These are phyloP conservation scores for Verbascum thapsus DNA, from an alignment of 257 asterid genomes.

Conservation along the genomic window DNA sequence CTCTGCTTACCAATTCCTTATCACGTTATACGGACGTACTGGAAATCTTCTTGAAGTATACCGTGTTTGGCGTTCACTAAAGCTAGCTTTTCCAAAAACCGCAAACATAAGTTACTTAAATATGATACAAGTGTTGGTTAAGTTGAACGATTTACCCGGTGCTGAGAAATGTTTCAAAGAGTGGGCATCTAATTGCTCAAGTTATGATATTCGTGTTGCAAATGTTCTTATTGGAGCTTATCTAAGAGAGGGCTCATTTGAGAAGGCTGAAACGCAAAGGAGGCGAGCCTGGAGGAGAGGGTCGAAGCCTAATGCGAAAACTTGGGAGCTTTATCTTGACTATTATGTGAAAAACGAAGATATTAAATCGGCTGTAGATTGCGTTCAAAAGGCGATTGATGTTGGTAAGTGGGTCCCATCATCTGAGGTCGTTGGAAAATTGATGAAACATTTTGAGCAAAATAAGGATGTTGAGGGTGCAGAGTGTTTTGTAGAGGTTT, in stretches of 20 bases:
- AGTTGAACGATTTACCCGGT: conserved; percentile 82
- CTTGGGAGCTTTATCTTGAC: conserved; percentile 82
- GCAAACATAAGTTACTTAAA: conserved; percentile 82
- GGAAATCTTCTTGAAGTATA: conserved; percentile 81
- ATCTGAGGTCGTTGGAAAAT: conserved; percentile 39
- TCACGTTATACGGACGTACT: conserved; percentile 81
- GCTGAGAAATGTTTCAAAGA: conserved; percentile 92
- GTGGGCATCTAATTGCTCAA: conserved; percentile 60
- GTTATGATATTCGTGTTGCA: conserved; percentile 73
- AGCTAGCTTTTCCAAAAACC: conserved; percentile 83
- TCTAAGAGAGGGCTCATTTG: conserved; percentile 49
- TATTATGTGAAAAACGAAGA: conserved; percentile 64
- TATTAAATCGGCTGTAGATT: conserved; percentile 54
- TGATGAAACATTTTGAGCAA: conserved; percentile 67
- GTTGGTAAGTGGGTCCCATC: conserved; percentile 71
- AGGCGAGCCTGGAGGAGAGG: conserved; percentile 62
- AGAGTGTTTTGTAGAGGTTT: conserved; percentile 58
- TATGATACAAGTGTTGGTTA: conserved; percentile 83
- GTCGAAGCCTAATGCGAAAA: conserved; percentile 71
- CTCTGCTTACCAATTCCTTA: conserved; percentile 75
- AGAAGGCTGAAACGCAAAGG: conserved; percentile 72
- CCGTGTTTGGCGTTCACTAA: conserved; percentile 90
- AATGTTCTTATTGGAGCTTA: conserved; percentile 83
- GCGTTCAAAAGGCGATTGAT: conserved; percentile 59
- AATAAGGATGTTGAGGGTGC: conserved; percentile 71